These are phyloP conservation scores for Dioscorea alata DNA, from an alignment of 106 monocot species.

Conservation along the genomic window DNA sequence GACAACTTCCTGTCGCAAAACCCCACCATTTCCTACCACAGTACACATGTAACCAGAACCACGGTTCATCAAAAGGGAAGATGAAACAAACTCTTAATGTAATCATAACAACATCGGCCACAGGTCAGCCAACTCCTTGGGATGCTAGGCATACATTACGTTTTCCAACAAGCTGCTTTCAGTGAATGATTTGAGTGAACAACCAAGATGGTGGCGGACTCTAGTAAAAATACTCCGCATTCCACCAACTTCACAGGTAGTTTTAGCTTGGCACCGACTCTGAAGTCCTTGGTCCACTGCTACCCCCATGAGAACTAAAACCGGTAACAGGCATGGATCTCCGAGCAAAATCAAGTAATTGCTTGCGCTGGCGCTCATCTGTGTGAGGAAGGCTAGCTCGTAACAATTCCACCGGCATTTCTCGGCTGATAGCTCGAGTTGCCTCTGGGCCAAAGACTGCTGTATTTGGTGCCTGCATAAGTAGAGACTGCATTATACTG, in stretches of 20 bases:
- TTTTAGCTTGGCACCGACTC: conserved; percentile 16
- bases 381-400: conserved; percentile 44
- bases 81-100: neutral
- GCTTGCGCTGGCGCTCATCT: conserved; percentile 26
- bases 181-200: neutral
- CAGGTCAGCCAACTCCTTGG: neutral
- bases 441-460: conserved; percentile 14
- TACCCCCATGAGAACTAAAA: conserved; percentile 4
- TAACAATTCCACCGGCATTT: conserved; percentile 45
- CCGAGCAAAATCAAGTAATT: conserved; percentile 34
- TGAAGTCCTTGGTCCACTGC: conserved; percentile 14
- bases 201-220: neutral
- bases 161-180: neutral
- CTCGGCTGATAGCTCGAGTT: conserved; percentile 28
- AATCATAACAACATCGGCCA: neutral
- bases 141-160: neutral
- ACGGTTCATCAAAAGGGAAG: neutral
- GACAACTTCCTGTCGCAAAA: conserved; percentile 4
- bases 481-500: conserved; percentile 21
- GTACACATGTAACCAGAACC: neutral
- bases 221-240: neutral
- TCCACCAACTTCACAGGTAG: neutral
- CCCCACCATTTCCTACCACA: neutral
- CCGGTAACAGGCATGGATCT: conserved; percentile 25
- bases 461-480: conserved; percentile 8